These are phyloP conservation scores for Saccharomycopsis hybrid DNA, from an alignment of 1,139 yeast species.

Conservation along the genomic window DNA sequence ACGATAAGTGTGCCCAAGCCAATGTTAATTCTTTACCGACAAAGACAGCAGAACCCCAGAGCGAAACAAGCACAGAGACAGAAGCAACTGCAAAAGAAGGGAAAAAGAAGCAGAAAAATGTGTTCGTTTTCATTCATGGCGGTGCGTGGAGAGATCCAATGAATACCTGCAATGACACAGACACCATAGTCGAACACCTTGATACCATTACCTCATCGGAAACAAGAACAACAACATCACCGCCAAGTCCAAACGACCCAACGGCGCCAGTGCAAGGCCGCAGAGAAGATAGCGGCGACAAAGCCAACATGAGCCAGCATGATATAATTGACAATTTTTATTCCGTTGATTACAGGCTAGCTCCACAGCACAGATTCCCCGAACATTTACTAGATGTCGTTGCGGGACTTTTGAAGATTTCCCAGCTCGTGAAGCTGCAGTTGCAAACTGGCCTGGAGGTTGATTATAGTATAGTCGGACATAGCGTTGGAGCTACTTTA, in stretches of 20 bases:
- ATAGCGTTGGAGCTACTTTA: conserved; percentile 55
- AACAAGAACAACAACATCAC: too few relatives aligned
- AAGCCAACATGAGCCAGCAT: too few relatives aligned
- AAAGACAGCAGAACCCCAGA: too few relatives aligned
- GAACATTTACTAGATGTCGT: conserved; percentile 39
- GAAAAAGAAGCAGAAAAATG: too few relatives aligned
- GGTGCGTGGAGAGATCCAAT: conserved; percentile 75
- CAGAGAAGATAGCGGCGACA: too few relatives aligned
- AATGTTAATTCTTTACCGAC: too few relatives aligned
- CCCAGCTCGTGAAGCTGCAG: too few relatives aligned
- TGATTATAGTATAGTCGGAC: conserved; percentile 41
- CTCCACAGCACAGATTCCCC: conserved; percentile 45
- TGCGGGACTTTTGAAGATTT: conserved; percentile 29
- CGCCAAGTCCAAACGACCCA: too few relatives aligned
- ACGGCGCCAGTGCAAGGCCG: too few relatives aligned
- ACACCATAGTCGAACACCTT: conserved; percentile 28
- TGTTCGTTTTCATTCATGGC: conserved; percentile 50
- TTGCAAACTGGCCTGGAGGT: conserved; percentile 25
- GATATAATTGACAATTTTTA: conserved; percentile 28
- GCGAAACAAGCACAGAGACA: too few relatives aligned
- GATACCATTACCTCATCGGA: background rate
- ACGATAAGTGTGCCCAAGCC: too few relatives aligned
- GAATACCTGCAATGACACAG: conserved; percentile 50
- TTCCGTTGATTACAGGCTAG: conserved; percentile 45
- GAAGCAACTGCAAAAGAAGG: too few relatives aligned